Conservation (phyloP, 2,329 filamentous ascomycete species). For the Fusarium tanahbumbuense region DNA sequence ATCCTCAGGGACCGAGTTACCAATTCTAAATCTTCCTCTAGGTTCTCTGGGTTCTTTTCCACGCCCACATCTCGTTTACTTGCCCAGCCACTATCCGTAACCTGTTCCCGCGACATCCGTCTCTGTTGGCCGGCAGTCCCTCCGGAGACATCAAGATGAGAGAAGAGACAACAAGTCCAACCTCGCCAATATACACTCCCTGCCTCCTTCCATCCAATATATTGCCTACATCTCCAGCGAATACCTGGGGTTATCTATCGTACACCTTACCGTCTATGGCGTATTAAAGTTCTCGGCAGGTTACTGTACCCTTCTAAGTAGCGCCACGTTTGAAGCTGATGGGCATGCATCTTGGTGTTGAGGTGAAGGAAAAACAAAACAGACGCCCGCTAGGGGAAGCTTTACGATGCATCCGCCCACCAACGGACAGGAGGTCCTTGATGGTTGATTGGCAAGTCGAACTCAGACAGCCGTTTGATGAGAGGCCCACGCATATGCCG, state of each 20-base stretch:
- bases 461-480: conserved; percentile 26
- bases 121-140: neutral
- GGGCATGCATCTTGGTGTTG: neutral
- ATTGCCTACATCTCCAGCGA: neutral
- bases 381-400: conserved; percentile 34
- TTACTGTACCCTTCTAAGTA: neutral
- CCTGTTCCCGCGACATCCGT: conserved; percentile 5
- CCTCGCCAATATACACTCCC: neutral
- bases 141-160: neutral
- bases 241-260: neutral
- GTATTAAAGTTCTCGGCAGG: conserved; percentile 12
- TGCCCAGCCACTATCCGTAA: conserved; percentile 4
- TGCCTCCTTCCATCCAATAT: neutral
- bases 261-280: conserved; percentile 11
- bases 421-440: conserved; percentile 1
- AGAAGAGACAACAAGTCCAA: conserved; percentile 28
- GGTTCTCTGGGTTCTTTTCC: neutral
- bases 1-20: conserved; percentile 25
- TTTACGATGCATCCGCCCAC: conserved; percentile 24
- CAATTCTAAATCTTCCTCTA: neutral
- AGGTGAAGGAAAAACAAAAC: neutral
- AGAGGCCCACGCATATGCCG: conserved; percentile 23
- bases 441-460: conserved; percentile 22
- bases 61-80: neutral
- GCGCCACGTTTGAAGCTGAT: neutral